phyloP scores from a whole-genome alignment of 805 yeast species.

The Kluyveromyces lactis region DNA sequence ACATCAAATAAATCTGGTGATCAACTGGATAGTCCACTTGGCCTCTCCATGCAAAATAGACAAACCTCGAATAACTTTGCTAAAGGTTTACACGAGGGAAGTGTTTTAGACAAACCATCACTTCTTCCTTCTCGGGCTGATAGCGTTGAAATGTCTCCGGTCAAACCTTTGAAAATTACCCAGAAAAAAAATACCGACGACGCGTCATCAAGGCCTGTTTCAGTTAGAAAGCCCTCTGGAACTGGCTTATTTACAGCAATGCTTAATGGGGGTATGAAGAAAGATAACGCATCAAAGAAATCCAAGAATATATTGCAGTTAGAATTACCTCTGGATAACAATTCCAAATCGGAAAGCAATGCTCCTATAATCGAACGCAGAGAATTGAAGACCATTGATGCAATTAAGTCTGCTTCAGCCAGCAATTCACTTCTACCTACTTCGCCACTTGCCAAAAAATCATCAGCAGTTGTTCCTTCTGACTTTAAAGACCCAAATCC shows the following conservation, averaged over 20 bases:
- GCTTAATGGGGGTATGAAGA: conserved; percentile 6
- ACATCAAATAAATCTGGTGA: background rate
- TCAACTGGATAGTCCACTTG: background rate
- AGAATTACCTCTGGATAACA: conserved; percentile 5
- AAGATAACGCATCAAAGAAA: background rate
- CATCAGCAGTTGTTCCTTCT: background rate
- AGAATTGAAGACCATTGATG: background rate
- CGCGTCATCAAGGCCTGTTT: conserved; percentile 4
- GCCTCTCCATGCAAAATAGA: background rate
- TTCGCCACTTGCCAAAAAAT: background rate
- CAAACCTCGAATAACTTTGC: conserved; percentile 1
- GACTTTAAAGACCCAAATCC: background rate
- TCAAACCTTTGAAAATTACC: conserved; percentile 62
- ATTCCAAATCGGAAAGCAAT: background rate
- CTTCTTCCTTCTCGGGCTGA: conserved; percentile 1
- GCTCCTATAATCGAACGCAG: background rate
- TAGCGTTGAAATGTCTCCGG: conserved; percentile 34
- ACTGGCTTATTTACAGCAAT: conserved; percentile 19
- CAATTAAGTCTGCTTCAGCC: background rate
- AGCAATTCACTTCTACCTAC: background rate
- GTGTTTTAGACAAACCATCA: conserved; percentile 3
- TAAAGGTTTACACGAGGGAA: conserved; percentile 1
- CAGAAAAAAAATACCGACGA: conserved; percentile 33
- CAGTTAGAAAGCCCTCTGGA: conserved; percentile 21
- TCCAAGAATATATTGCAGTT: conserved; percentile 4